Percentiles rank a stretch among this genome's conserved stretches.
phyloP scores from a whole-genome alignment of 305 asterid species.

The Fraxinus greggii region DNA sequence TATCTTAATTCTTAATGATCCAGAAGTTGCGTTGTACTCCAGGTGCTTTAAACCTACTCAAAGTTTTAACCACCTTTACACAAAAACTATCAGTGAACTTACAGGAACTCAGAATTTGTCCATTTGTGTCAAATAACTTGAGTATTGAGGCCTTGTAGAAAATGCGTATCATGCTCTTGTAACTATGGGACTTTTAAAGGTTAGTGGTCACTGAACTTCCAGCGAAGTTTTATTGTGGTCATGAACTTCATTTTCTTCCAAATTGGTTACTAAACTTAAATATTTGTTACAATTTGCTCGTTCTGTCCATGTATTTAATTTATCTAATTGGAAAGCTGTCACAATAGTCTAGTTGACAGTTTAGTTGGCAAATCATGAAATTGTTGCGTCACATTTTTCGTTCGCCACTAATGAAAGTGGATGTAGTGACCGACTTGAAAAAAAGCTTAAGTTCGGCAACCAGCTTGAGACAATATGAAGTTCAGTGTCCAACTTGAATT shows the following conservation, averaged over 20 bases:
- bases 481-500: neutral
- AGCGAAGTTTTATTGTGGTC: neutral
- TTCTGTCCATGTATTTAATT: neutral
- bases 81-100: neutral
- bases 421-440: neutral
- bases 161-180: neutral
- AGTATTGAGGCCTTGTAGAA: neutral
- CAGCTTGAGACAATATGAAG: neutral
- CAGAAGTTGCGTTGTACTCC: neutral
- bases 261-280: neutral
- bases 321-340: neutral
- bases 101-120: neutral
- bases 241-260: neutral
- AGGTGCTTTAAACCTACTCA: neutral
- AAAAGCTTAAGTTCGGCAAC: neutral
- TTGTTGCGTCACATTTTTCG: neutral
- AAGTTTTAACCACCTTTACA: neutral
- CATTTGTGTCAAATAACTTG: neutral
- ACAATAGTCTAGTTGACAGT: neutral
- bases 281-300: neutral
- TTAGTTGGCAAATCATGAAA: neutral
- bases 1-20: neutral
- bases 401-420: neutral
- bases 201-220: neutral
- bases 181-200: neutral